Evolutionary conservation across 1,139 yeast species (phyloP), one percentile per base, ranked within the genome.

Genomic region (Candida mesenterica): DNA sequence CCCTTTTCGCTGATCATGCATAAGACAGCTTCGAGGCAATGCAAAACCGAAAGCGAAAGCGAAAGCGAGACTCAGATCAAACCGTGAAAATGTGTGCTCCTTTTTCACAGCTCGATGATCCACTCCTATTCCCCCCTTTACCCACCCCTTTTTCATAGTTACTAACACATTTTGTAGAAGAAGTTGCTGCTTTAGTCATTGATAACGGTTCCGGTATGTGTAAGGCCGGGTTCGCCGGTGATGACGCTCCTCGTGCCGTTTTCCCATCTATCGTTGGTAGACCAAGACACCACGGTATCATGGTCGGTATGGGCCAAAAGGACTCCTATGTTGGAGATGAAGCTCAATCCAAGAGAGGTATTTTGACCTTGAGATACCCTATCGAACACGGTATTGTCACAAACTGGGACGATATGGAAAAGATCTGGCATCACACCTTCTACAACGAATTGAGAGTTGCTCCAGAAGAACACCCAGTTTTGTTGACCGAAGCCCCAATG

Each of bases 171-270:
- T 28, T 8, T 43, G 55, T 62, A 70, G 76, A 70, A 68, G 75
- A 69, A 68, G 75, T 70, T 55, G 74, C 75, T 59, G 75, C 75
- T 56, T 84, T 85, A 75, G 98, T 92, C 77, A 92, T 92, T 75
- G 98, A 92, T 72, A 92, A 92, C 77, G 98, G 98, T 79, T 92
- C 98, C 67, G 98, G 98, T 82, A 92, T 92, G 97, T 92, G 97
- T 83, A 92, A 92, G 72, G 97, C 97, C 94, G 98, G 98, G 77
- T 92, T 90, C 71, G 98, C 98, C 81, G 98, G 98, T 77, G 98
- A 92, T 68, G 98, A 92, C 76, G 97, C 98, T 52, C 98, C 98
- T 68, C 87, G 97, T 75, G 98, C 98, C 61, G 98, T 92, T 59
- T 92, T 92, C 90, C 98, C 98, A 63, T 92, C 98, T 49, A 92